Evolutionary conservation across 257 asterid species (phyloP), one percentile per base, ranked within the genome.

Genomic region (Gentiana straminea): DNA sequence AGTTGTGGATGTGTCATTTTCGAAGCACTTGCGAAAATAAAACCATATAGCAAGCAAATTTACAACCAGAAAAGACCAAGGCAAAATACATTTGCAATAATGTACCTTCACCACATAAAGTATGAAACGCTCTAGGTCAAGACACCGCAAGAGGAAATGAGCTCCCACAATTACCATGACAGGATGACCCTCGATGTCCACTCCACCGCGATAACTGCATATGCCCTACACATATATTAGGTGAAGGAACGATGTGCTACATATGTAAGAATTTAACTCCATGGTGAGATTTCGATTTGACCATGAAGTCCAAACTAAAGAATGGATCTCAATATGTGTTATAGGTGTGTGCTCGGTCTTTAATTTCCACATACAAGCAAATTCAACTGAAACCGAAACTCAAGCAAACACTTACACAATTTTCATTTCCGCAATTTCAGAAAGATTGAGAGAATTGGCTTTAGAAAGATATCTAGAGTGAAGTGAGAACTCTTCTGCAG

Each of bases 81-180:
- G 4, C 35, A 36, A 49, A 45, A 3, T 12, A 33, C 62, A 63
- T 56, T 45, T 58, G 57, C 33, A 3, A 54, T 46, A 66, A 52
- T 56, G 75, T 69, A 86, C 98, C 98, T 90, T 90, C 60, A 90
- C 81, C 48, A 84, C 84, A 64, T 82, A 66, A 39, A 86, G 74
- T 72, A 84, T 72, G 73, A 90, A 90, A 45, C 87, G 87, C 66
- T 90, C 98, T 43, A 81, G 76, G 78, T 90, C 96, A 67, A 90
- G 95, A 73, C 98, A 90, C 61, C 94, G 75, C 54, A 84, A 79
- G 58, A 90, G 86, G 76, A 90, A 86, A 79, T 90, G 98, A 55
- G 98, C 98, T 69, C 98, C 96, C 67, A 90, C 95, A 44, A 90
- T 80, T 52, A 90, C 96, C 96, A 90, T 81, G 62, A 90, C 94